Base-by-base conservation (phyloP, 768 basidiomycete species). In the Pleurotus giganteus region DNA sequence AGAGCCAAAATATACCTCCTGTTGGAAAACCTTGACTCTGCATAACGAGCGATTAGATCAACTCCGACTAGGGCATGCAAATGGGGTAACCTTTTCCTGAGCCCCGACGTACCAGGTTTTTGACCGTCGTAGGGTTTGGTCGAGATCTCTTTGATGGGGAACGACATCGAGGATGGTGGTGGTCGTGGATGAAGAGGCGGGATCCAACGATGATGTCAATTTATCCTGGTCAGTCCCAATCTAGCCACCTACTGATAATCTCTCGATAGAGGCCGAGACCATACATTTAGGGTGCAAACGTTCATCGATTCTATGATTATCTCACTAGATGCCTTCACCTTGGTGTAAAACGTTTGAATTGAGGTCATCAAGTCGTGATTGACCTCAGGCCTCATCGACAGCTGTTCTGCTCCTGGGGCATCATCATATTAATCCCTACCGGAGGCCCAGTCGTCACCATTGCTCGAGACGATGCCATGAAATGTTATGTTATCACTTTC, bases 21-120 rank as follows among this genome's bases (percentile, higher is more conserved):
- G 93, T 74, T 99, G 91, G 83, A 99, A 99, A 63, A 98, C 85
- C 75, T 96, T 98, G 71, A 98, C 97, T 66, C 93, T 95, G 67
- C 34, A 19, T 5, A 34, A 58, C 55, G n/a, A 28, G 50, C 64
- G 58, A 69, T 60, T 31, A 55, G 62, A 53, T 62, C 11, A 45
- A 58, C 28, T 31, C 57, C 52, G 56, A 37, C 58, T 53, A 47
- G 34, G 46, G 39, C 29, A 55, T 47, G 12, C 47, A 43, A 60
- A 50, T 55, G 49, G 1, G 47, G 76, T 66, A 60, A 92, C 93
- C 94, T 84, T 80, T 98, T 98, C 65, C 97, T 83, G 44, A 98
- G 85, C 60, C 97, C 97, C 59, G 97, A 98, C 9, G 97, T 98
- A 57, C 97, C 97, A 21, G 97, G 97, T 71, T 96, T 98, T 75